Conservation (phyloP, 352 stramenopile species). For the Plasmopara muralis region DNA sequence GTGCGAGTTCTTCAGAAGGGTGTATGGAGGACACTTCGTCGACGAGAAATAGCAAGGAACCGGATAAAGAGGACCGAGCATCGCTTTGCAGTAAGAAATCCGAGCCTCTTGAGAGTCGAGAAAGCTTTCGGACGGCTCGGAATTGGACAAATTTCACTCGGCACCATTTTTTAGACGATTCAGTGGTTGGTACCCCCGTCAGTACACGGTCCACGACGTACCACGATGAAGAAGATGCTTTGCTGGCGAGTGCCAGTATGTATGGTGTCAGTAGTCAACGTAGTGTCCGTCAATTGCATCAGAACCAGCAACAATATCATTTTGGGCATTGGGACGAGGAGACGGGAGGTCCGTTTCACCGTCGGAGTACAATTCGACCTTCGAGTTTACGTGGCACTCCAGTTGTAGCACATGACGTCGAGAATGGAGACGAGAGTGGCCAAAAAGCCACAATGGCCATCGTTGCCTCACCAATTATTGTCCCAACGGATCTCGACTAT, state of each 20-base stretch:
- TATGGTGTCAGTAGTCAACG: slow-evolving; percentile 60
- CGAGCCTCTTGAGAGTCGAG: slow-evolving; percentile 23
- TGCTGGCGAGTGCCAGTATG: slow-evolving; percentile 66
- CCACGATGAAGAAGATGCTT: slow-evolving; percentile 69
- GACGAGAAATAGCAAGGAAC: slow-evolving; percentile 8
- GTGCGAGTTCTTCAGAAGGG: slow-evolving; percentile 37
- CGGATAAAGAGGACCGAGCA: neutral
- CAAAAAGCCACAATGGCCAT: neutral
- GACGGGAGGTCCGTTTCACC: slow-evolving; percentile 24
- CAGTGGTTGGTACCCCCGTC: slow-evolving; percentile 38
- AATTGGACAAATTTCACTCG: slow-evolving; percentile 16
- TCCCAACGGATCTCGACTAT: neutral
- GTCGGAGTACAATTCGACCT: slow-evolving; percentile 25
- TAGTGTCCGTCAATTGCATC: slow-evolving; percentile 59
- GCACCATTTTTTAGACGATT: slow-evolving; percentile 39
- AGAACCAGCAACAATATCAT: slow-evolving; percentile 68
- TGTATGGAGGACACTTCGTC: slow-evolving; percentile 37
- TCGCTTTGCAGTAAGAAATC: slow-evolving; percentile 6
- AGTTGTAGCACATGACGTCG: slow-evolving; percentile 20
- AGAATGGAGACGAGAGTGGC: slow-evolving; percentile 16
- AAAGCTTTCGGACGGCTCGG: slow-evolving; percentile 20
- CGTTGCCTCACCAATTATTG: neutral
- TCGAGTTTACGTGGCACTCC: slow-evolving; percentile 21
- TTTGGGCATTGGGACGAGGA: slow-evolving; percentile 50
- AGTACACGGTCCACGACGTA: slow-evolving; percentile 46